Conservation (phyloP, 2,329 filamentous ascomycete genomes). For the Aspergillus sp. region DNA sequence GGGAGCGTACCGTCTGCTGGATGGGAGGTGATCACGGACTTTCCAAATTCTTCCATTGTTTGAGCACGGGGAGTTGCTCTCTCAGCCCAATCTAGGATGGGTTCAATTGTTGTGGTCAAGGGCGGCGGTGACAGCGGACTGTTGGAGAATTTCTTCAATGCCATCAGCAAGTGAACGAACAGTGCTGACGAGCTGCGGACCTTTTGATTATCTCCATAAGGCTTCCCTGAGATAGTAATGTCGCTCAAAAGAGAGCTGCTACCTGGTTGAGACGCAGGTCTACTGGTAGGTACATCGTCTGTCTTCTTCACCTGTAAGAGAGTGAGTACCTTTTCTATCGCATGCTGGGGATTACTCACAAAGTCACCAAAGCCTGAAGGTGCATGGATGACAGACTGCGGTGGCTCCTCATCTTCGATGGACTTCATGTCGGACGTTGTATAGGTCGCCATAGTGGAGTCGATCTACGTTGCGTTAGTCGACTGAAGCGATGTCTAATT, state of each 20-base stretch:
- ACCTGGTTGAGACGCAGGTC: no score
- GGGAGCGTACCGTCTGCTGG: no score
- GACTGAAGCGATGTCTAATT: background rate
- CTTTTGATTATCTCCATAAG: background rate
- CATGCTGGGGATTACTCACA: constrained; percentile 49
- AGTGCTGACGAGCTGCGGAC: background rate
- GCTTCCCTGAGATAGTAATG: background rate
- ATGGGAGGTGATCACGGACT: no score
- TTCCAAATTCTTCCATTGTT: constrained; percentile 69
- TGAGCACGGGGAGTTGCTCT: constrained; percentile 78
- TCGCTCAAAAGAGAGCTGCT: no score
- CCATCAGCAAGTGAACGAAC: background rate
- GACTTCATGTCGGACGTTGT: constrained; percentile 36
- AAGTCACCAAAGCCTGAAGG: constrained; percentile 79
- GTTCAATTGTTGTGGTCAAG: constrained; percentile 71
- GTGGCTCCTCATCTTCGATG: constrained; percentile 64
- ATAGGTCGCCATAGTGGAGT: constrained; percentile 21
- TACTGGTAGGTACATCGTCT: no score
- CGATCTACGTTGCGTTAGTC: constrained; percentile 20
- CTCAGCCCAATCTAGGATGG: constrained; percentile 63
- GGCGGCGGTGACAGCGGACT: constrained; percentile 63
- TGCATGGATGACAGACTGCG: constrained; percentile 87
- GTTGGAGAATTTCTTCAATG: constrained; percentile 24
- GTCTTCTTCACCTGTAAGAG: no score
- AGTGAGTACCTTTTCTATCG: no score